These are phyloP conservation scores for Elymus sibiricus DNA, from an alignment of 176 grass and related monocot species.

Conservation along the genomic window DNA sequence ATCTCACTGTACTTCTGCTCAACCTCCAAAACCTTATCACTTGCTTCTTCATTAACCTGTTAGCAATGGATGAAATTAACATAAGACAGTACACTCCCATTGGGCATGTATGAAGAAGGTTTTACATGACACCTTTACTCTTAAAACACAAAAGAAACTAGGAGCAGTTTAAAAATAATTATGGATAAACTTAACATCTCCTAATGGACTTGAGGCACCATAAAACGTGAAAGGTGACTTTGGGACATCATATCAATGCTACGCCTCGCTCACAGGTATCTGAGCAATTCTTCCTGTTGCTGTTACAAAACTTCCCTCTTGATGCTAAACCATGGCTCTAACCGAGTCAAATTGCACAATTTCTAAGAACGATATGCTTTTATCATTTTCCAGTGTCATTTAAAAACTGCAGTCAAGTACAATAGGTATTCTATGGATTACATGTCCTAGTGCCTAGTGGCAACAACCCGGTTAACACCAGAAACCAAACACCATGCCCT, in stretches of 20 bases:
- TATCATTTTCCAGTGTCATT: too few species aligned
- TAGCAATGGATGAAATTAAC: constrained; percentile 13
- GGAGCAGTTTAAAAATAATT: neutral
- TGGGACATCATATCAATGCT: neutral
- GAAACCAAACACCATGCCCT: neutral
- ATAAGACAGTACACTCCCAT: neutral
- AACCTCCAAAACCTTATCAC: constrained; percentile 88
- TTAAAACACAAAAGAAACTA: neutral
- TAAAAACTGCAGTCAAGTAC: neutral
- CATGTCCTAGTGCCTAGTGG: too few species aligned
- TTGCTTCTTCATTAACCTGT: constrained; percentile 96
- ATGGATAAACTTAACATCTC: neutral
- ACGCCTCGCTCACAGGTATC: too few species aligned
- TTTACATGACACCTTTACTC: neutral
- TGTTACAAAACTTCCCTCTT: too few species aligned
- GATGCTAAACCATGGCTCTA: too few species aligned
- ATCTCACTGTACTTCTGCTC: constrained; percentile 96
- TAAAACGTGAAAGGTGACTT: neutral
- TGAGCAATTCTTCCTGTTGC: too few species aligned
- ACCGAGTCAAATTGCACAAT: too few species aligned
- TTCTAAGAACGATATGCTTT: too few species aligned
- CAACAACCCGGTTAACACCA: neutral
- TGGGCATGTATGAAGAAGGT: neutral
- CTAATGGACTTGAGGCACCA: neutral
- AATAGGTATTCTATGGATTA: too few species aligned